Evolutionary conservation across 2,329 filamentous ascomycete species (phyloP).

Genomic region (Corniculantispora saksenae): DNA sequence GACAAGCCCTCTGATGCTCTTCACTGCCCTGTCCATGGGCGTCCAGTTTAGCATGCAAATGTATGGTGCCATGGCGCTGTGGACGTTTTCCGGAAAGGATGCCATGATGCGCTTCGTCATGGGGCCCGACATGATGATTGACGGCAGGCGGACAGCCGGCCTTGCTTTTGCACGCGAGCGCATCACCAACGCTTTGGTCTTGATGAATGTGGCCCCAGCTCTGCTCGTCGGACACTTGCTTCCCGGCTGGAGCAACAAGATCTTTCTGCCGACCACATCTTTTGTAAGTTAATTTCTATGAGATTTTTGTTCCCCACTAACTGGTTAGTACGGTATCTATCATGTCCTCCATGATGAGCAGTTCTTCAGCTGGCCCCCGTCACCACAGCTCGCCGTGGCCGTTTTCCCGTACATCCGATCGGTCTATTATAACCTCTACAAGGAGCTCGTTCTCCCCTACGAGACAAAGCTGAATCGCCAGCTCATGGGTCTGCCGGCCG

Average conservation of each 20-base stretch:
- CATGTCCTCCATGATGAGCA: constrained; percentile 46
- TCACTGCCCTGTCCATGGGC: constrained; percentile 56
- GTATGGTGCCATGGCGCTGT: constrained; percentile 54
- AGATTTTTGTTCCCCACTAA: not conserved
- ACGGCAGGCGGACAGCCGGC: constrained; percentile 28
- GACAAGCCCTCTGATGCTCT: constrained; percentile 63
- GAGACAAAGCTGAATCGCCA: constrained; percentile 51
- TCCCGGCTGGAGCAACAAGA: constrained; percentile 43
- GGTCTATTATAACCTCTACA: constrained; percentile 49
- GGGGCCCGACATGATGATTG: constrained; percentile 33
- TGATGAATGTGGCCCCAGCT: constrained; percentile 49
- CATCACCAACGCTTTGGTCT: constrained; percentile 35
- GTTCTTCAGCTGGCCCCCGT: constrained; percentile 55
- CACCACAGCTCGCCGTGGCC: constrained; percentile 51
- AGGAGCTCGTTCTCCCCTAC: constrained; percentile 46
- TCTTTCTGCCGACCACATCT: constrained; percentile 45
- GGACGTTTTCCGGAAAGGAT: constrained; percentile 53
- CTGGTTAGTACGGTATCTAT: constrained; percentile 47
- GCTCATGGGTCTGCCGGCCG: constrained; percentile 42
- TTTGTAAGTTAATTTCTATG: constrained; percentile 40
- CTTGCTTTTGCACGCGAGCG: constrained; percentile 31
- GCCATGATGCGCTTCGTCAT: constrained; percentile 45
- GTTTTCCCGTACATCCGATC: constrained; percentile 49
- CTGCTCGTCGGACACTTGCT: constrained; percentile 47
- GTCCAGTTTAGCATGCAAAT: constrained; percentile 53